Conservation (phyloP, 169 alveolate species). For the Eimeria sp. region DNA sequence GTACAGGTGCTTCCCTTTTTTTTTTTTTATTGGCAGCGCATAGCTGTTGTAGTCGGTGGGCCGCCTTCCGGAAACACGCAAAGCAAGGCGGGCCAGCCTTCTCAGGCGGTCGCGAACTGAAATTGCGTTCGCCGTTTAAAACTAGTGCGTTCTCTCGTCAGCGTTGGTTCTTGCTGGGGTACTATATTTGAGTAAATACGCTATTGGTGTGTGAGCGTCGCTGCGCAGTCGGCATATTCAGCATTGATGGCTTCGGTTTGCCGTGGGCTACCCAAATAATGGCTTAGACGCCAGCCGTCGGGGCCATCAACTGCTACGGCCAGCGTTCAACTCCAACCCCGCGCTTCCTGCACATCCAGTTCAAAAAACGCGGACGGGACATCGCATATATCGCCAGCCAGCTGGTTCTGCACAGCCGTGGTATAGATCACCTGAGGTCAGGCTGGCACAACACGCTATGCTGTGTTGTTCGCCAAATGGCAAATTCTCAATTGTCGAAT, state of each 20-base stretch:
- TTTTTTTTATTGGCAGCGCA: neutral
- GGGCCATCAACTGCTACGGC: neutral
- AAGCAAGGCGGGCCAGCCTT: neutral
- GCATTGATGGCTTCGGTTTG: neutral
- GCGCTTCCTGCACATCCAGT: neutral
- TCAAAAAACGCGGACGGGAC: too few relatives aligned
- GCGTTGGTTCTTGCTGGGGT: neutral
- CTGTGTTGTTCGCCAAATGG: neutral
- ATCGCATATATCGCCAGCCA: neutral
- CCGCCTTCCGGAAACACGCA: neutral
- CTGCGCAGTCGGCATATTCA: neutral
- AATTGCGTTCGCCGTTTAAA: neutral
- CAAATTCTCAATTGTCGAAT: constrained; percentile 26
- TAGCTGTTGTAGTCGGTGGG: neutral
- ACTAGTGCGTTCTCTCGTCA: neutral
- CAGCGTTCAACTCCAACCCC: neutral
- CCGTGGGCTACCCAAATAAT: too few relatives aligned
- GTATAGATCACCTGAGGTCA: neutral
- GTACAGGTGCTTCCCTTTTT: neutral
- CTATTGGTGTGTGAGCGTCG: neutral
- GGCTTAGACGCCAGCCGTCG: too few relatives aligned
- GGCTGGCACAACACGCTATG: neutral
- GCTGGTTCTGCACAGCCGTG: neutral
- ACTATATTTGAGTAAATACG: neutral
- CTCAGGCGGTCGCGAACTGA: neutral